Evolutionary conservation across 805 yeast species (phyloP), one percentile per base, ranked within the genome.

Genomic region (Saturnispora serradocipensis): DNA sequence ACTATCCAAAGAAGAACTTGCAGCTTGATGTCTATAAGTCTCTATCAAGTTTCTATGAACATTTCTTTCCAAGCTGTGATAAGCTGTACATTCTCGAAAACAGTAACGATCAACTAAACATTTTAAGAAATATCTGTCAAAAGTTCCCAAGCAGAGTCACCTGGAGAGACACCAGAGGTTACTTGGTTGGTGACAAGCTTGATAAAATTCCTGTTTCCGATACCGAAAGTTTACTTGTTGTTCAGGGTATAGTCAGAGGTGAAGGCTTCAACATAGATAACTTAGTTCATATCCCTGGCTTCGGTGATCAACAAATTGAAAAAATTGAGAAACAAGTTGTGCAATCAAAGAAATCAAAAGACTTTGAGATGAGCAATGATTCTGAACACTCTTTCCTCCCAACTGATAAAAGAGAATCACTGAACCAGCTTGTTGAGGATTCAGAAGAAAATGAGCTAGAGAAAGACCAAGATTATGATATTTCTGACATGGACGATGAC

Each of bases 161-260:
- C 24, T 93, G 99, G 98, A 82, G 98, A 69, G 97, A 91, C 59
- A 70, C 82, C n/a, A 75, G 99, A 63, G 91, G 96, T 7, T 93
- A 89, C 69, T 49, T 93, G 49, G 75, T 93, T 9, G 90, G 95
- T 1, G 95, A 89, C 58, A 61, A 67, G 4, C 73, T 86, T 0
- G 58, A 65, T 22, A 60, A 67, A 4, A 52, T 57, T 10, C 57
- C 51, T 38, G 60, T 57, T 51, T 57, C 60, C 43, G 61, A 70
- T 28, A 42, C 52, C 18, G 68, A 67, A 30, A 74, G 74, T 3
- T 56, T 62, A 6, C 63, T 89, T 38, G 77, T 78, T 6, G 76
- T 93, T 6, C 84, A 82, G 63, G 99, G 99, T 47, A 77, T 81
- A 4, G 88, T 87, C 4, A 78, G 99, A 65, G 99, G 98, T 51